Base-by-base conservation (phyloP, 345 rosid species). In the Pistacia atlantica region DNA sequence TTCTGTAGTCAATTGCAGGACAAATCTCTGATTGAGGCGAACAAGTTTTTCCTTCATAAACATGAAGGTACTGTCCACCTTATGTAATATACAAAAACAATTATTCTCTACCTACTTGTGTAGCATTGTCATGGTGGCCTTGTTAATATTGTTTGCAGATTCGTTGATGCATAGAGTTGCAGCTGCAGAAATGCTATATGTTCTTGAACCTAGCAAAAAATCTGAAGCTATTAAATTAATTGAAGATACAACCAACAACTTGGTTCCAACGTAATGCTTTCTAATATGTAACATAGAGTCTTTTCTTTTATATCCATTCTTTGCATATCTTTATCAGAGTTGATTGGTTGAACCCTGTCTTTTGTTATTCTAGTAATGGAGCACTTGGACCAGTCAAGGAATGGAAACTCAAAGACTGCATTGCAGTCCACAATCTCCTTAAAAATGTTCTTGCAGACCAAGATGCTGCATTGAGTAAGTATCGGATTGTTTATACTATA, bases 101-200 rank as follows among this genome's bases (percentile, higher is more conserved):
- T 7, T 64, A 31, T 52, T 4, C 12, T 16, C 56, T 9, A 22
- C 38, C 6, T 4, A 55, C 59, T 35, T 20, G 46, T 33, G 2
- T 73, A 54, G 67, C 64, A 57, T 75, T 52, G 25, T 31, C 57
- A 56, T 45, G 59, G 35, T 65, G 17, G 67, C 60, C 72, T 61
- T 49, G 28, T 28, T 45, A 52, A 52, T 71, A 59, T 60, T 1
- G 78, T 25, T 60, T 49, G 79, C 90, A 94, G 98, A 82, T 86
- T 94, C 97, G 51, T 88, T 94, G 88, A 87, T 89, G 92, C 98
- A 94, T 84, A 94, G 95, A 82, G 95, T 92, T 52, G 98, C 98
- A 58, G 95, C 83, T 69, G 97, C 98, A 20, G 98, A 94, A 88
- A 92, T 92, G 95, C 69, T 92, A 60, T 79, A 62, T 78, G 76